phyloP scores from a whole-genome alignment of 1,284 basidiomycete genomes.

The Macrocybe sp. region DNA sequence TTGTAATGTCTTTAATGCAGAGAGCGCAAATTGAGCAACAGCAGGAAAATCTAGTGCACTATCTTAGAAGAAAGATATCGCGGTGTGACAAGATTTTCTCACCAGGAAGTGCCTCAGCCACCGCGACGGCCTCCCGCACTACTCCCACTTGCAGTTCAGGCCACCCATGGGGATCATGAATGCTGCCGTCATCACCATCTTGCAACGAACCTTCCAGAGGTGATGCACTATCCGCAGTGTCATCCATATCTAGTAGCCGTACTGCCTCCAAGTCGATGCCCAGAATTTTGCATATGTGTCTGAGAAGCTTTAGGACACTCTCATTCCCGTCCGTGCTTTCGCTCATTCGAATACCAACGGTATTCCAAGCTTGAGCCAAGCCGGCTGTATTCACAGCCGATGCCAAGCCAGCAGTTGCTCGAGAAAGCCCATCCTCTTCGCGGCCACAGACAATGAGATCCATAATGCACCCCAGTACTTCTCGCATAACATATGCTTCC shows the following conservation, averaged over 20 bases:
- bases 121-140: conserved; percentile 84
- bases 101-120: conserved; percentile 92
- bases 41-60: conserved; percentile 58
- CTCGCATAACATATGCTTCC: conserved; percentile 81
- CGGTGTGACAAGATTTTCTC: conserved; percentile 16
- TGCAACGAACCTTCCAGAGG: conserved; percentile 4
- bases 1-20: conserved; percentile 69
- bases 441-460: conserved; percentile 77
- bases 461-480: conserved; percentile 75
- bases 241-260: conserved; percentile 35
- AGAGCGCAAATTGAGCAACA: conserved; percentile 74
- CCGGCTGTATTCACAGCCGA: conserved; percentile 40
- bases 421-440: conserved; percentile 52
- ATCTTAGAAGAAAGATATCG: no score
- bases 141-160: conserved; percentile 89
- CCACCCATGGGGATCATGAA: conserved; percentile 77
- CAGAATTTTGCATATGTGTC: conserved; percentile 69
- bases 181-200: conserved; percentile 25
- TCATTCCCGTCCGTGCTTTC: conserved; percentile 77
- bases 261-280: conserved; percentile 76
- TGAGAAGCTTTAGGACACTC: conserved; percentile 69
- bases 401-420: conserved; percentile 21
- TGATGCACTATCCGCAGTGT: conserved; percentile 12
- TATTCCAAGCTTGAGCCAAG: conserved; percentile 40
- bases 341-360: conserved; percentile 63